These are phyloP conservation scores for Chalciporus piperatus DNA, from an alignment of 768 basidiomycete genomes.

Conservation along the genomic window DNA sequence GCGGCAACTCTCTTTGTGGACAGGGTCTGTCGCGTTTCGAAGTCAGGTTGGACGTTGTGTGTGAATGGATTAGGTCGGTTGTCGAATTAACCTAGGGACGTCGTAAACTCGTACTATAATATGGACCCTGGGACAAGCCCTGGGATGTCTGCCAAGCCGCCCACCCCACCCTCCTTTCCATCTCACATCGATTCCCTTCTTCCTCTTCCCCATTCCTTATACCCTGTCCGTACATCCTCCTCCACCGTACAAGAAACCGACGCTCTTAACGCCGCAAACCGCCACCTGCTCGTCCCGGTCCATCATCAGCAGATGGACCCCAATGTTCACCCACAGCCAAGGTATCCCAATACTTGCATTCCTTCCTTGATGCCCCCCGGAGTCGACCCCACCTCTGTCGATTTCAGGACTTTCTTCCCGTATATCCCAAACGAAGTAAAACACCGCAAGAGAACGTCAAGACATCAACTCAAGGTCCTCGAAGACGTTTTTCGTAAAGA, in stretches of 20 bases:
- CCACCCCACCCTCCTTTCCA: constrained; percentile 37
- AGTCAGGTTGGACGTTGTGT: constrained; percentile 22
- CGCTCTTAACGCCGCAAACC: background rate
- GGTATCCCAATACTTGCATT: constrained; percentile 40
- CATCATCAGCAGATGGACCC: constrained; percentile 26
- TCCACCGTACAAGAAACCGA: constrained; percentile 12
- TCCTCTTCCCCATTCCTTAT: constrained; percentile 19
- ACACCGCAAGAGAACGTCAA: constrained; percentile 87
- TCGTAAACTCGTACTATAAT: constrained; percentile 21
- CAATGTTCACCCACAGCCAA: constrained; percentile 18
- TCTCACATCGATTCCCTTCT: constrained; percentile 21
- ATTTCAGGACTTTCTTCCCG: constrained; percentile 84
- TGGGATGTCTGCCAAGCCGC: constrained; percentile 31
- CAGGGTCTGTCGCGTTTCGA: background rate
- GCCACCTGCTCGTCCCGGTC: constrained; percentile 11
- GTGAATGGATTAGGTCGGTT: constrained; percentile 20
- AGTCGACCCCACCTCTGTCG: constrained; percentile 63
- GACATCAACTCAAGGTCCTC: constrained; percentile 83
- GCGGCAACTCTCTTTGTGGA: background rate
- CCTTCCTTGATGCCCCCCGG: constrained; percentile 48
- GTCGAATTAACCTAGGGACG: constrained; percentile 7
- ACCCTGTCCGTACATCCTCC: constrained; percentile 18
- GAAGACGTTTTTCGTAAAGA: constrained; percentile 84
- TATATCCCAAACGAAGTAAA: constrained; percentile 92
- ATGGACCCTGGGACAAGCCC: constrained; percentile 29